phyloP scores from a whole-genome alignment of 2,329 filamentous ascomycete species.

The Corinectria fuckeliana region DNA sequence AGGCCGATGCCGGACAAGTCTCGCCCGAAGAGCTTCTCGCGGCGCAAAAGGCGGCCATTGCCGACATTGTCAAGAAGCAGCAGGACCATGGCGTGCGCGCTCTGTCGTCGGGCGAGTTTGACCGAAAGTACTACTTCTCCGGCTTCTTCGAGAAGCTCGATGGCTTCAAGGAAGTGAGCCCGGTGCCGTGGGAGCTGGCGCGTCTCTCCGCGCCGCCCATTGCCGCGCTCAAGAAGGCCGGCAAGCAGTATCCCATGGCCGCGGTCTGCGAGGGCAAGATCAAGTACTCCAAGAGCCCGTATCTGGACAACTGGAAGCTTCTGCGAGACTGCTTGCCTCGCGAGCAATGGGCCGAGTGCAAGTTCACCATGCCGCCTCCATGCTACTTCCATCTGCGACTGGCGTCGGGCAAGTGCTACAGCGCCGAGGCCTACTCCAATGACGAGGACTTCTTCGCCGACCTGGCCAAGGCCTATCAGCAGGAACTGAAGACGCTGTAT shows the following conservation, averaged over 20 bases:
- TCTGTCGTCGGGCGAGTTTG: constrained; percentile 74
- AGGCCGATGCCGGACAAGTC: constrained; percentile 57
- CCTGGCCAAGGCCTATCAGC: constrained; percentile 61
- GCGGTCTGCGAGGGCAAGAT: constrained; percentile 52
- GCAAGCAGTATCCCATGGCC: constrained; percentile 48
- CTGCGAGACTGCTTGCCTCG: constrained; percentile 55
- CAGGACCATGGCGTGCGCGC: constrained; percentile 66
- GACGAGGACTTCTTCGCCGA: constrained; percentile 65
- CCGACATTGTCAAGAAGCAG: constrained; percentile 70
- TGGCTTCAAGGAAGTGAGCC: constrained; percentile 47
- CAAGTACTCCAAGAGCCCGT: constrained; percentile 48
- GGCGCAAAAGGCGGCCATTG: constrained; percentile 68
- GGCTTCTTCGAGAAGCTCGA: constrained; percentile 57
- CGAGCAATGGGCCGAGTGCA: constrained; percentile 67
- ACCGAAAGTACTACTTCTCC: constrained; percentile 56
- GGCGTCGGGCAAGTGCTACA: constrained; percentile 60
- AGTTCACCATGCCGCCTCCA: constrained; percentile 71
- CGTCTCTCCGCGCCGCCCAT: constrained; percentile 48
- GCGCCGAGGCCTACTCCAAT: constrained; percentile 56
- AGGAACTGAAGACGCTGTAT: constrained; percentile 61
- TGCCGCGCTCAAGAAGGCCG: constrained; percentile 47
- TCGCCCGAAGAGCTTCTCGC: constrained; percentile 53
- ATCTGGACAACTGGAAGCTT: constrained; percentile 52
- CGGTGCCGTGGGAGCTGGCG: constrained; percentile 47
- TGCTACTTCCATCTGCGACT: constrained; percentile 69